These are phyloP conservation scores for Gossypium trilobum DNA, from an alignment of 441 rosid genomes.

Conservation along the genomic window DNA sequence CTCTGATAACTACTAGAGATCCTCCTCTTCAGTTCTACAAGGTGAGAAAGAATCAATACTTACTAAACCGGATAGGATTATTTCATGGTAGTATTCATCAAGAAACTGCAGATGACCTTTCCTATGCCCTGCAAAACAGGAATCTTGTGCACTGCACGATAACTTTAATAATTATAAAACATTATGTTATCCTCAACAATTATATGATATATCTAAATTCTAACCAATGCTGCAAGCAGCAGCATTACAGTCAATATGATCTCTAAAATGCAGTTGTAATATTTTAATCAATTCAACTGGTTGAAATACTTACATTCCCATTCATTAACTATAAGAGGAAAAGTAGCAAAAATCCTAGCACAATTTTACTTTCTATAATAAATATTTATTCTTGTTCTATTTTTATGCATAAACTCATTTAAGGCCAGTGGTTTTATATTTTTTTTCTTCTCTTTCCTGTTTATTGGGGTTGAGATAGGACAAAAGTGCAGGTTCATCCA, in stretches of 20 bases:
- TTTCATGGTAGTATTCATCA: not conserved
- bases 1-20: conserved; percentile 33
- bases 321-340: not conserved
- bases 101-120: not conserved
- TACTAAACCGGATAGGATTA: not conserved
- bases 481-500: not conserved
- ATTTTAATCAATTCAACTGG: not conserved
- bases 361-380: not conserved
- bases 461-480: not conserved
- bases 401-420: not conserved
- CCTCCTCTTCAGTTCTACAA: conserved; percentile 58
- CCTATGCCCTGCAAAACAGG: not conserved
- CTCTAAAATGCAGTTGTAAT: not conserved
- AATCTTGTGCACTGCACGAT: not conserved
- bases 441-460: not conserved
- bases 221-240: not conserved
- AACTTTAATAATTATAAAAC: too few relatives aligned
- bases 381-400: not conserved
- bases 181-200: not conserved
- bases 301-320: not conserved
- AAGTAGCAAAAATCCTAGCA: not conserved
- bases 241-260: not conserved
- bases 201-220: not conserved
- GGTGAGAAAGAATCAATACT: conserved; percentile 14
- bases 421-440: not conserved